Evolutionary conservation across 2,329 filamentous ascomycete genomes (phyloP), one percentile per base, ranked within the genome.

Genomic region (Tympanopsis confertula): DNA sequence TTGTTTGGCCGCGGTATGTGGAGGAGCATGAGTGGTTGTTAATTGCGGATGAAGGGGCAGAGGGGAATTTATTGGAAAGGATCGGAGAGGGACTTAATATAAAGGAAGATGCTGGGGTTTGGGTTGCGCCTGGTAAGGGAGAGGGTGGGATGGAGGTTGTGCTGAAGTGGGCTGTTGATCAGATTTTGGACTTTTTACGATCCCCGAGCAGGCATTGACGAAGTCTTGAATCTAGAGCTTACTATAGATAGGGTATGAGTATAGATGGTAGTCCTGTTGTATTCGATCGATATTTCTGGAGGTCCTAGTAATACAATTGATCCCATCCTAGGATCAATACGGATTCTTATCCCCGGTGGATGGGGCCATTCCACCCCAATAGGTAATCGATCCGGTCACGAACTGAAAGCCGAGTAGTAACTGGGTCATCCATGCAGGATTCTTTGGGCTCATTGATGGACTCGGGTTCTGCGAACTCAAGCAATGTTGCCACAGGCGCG

Each of bases 281-380:
- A n/a, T n/a, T n/a, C n/a, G n/a, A n/a, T n/a, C n/a, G n/a, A n/a
- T n/a, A n/a, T n/a, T n/a, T n/a, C n/a, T n/a, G n/a, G n/a, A n/a
- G n/a, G n/a, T n/a, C n/a, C n/a, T n/a, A n/a, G n/a, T n/a, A n/a
- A n/a, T n/a, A n/a, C n/a, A n/a, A n/a, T n/a, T n/a, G n/a, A n/a
- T n/a, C n/a, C n/a, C n/a, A n/a, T n/a, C n/a, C n/a, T n/a, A n/a
- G n/a, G n/a, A n/a, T n/a, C n/a, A n/a, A n/a, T n/a, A n/a, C n/a
- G n/a, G n/a, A n/a, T n/a, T n/a, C n/a, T n/a, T n/a, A n/a, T n/a
- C n/a, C n/a, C n/a, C n/a, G n/a, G n/a, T n/a, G n/a, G n/a, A n/a
- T n/a, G n/a, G 52, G 54, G 2, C 53, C 54, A 17, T 39, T 44
- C 55, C 55, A 57, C 15, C 55, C 55, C 26, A 57, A 45, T 28